These are phyloP conservation scores for Suhomyces atakaporum DNA, from an alignment of 1,139 yeast species.

Conservation along the genomic window DNA sequence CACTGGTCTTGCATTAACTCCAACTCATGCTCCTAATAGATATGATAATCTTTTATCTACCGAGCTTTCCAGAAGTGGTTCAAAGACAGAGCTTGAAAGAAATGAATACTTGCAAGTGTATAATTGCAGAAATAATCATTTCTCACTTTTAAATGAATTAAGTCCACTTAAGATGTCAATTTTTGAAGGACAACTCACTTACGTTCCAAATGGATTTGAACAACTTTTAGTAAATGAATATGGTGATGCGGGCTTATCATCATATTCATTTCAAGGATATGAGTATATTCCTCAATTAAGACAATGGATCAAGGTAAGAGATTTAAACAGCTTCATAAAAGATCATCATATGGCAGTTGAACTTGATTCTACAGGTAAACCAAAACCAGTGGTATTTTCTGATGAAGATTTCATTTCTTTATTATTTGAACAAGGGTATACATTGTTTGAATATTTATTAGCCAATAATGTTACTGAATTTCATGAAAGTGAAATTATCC, in stretches of 20 bases:
- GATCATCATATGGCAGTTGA: constrained; percentile 7
- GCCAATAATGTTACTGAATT: constrained; percentile 31
- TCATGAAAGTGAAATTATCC: constrained; percentile 34
- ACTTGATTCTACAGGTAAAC: constrained; percentile 10
- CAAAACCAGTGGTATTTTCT: constrained; percentile 23
- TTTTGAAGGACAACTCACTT: constrained; percentile 37
- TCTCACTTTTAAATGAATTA: constrained; percentile 26
- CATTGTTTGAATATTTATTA: constrained; percentile 33
- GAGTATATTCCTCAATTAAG: constrained; percentile 26
- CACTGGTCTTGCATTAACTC: constrained; percentile 22
- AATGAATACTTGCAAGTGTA: constrained; percentile 16
- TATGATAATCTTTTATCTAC: constrained; percentile 13
- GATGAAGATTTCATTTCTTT: constrained; percentile 34
- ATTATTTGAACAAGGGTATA: constrained; percentile 21
- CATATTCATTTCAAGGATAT: constrained; percentile 13
- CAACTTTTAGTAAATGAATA: constrained; percentile 34
- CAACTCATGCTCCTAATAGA: constrained; percentile 14
- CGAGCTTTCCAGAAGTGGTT: constrained; percentile 4
- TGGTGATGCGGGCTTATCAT: constrained; percentile 20
- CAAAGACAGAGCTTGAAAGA: constrained; percentile 12
- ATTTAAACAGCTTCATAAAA: constrained; percentile 21
- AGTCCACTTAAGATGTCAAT: constrained; percentile 33
- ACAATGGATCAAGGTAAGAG: constrained; percentile 30
- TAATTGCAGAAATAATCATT: constrained; percentile 24
- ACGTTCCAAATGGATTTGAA: constrained; percentile 34